Evolutionary conservation across 768 basidiomycete species (phyloP).

Genomic region (Scleroderma citrinum): DNA sequence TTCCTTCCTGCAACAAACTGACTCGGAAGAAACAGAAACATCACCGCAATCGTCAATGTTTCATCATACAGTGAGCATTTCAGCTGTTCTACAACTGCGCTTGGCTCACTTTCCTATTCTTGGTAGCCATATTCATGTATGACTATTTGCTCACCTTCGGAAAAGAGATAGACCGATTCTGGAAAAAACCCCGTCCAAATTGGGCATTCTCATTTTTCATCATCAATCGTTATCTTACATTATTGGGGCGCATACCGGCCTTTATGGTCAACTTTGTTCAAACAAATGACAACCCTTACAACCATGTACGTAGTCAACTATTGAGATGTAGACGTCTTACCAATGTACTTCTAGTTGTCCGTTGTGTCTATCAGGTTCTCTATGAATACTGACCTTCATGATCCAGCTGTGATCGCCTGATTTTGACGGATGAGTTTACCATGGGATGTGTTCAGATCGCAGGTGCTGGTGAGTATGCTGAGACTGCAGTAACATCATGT

Average conservation of each 20-base stretch:
- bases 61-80: background rate
- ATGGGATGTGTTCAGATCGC: constrained; percentile 8
- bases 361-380: background rate
- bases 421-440: background rate
- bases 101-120: background rate
- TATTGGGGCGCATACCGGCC: constrained; percentile 35
- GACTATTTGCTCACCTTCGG: constrained; percentile 43
- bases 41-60: background rate
- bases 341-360: constrained; percentile 5
- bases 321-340: background rate
- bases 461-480: constrained; percentile 2
- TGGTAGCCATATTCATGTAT: constrained; percentile 29
- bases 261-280: constrained; percentile 30
- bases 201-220: constrained; percentile 36
- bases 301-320: constrained; percentile 1
- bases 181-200: constrained; percentile 28
- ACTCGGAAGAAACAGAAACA: background rate
- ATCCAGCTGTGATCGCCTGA: constrained; percentile 1
- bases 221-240: constrained; percentile 36
- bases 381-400: background rate
- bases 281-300: background rate
- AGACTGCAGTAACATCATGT: background rate
- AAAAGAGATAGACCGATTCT: constrained; percentile 39
- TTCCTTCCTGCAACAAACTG: background rate
- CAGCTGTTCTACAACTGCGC: background rate